Percentiles rank a stretch among this genome's conserved stretches.
Conservation (phyloP, 2,329 filamentous ascomycete species). For the Arthrocladium fulminans region DNA sequence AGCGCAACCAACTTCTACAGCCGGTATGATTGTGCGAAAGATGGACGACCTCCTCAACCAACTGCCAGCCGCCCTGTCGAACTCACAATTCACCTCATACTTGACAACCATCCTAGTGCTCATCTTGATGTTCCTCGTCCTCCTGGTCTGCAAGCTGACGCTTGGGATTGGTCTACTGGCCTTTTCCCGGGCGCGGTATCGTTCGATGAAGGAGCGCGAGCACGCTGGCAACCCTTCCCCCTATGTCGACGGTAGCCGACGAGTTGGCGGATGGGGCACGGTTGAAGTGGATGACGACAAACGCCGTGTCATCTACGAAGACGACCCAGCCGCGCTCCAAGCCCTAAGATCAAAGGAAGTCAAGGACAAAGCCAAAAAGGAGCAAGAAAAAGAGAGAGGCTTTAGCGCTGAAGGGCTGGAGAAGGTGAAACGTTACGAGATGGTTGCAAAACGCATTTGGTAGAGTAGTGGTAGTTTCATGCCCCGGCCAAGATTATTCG, state of each 20-base stretch:
- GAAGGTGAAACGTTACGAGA: slow-evolving; percentile 72
- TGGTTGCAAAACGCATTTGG: slow-evolving; percentile 97
- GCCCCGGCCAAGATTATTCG: neutral
- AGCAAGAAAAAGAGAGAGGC: slow-evolving; percentile 50
- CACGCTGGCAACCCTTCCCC: slow-evolving; percentile 55
- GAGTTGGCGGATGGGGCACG: slow-evolving; percentile 72
- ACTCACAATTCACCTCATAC: slow-evolving; percentile 34
- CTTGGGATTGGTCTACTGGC: slow-evolving; percentile 80
- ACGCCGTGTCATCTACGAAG: slow-evolving; percentile 74
- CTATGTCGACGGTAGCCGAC: slow-evolving; percentile 63
- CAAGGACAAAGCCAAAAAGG: slow-evolving; percentile 48
- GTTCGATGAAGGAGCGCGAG: slow-evolving; percentile 57
- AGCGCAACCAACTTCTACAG: slow-evolving; percentile 50
- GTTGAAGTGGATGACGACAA: slow-evolving; percentile 87
- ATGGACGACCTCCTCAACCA: slow-evolving; percentile 32
- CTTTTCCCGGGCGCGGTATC: slow-evolving; percentile 70
- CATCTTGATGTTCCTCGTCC: slow-evolving; percentile 71
- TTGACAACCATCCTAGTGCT: slow-evolving; percentile 80
- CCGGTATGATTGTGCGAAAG: slow-evolving; percentile 45
- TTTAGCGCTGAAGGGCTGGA: slow-evolving; percentile 51
- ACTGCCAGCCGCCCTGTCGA: slow-evolving; percentile 35
- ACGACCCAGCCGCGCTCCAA: slow-evolving; percentile 63
- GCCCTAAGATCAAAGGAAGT: slow-evolving; percentile 55
- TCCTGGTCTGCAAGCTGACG: slow-evolving; percentile 75
- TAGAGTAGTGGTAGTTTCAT: slow-evolving; percentile 31